Evolutionary conservation across 1,139 yeast species (phyloP), one percentile per base, ranked within the genome.

Genomic region (Magnusiomyces ingens): DNA sequence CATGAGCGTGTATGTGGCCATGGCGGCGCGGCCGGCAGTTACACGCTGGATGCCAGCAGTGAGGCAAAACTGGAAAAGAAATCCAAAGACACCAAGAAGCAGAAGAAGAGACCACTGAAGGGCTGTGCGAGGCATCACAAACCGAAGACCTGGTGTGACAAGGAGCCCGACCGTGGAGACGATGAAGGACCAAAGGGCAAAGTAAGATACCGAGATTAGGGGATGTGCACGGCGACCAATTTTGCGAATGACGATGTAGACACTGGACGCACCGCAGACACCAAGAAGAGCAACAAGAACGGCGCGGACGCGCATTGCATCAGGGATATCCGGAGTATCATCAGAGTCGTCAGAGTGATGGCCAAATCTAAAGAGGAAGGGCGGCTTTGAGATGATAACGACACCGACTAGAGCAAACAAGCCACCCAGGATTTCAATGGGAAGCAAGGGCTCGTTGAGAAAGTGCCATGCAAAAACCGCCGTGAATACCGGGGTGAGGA

Each of bases 31-130:
- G 1, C 90, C 82, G 0, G 96, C 95, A 53, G 77, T 77, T 58
- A 87, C 96, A 55, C 89, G 73, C 67, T 88, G 96, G 51, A 90
- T 78, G 0, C 96, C 97, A 2, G 89, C 82, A 0, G 97, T 87
- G 53, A 87, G 70, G 35, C 84, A 72, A 61, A 82, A 82, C 67
- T 90, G 96, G 82, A 85, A 85, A 53, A 83, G 69, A 67, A 90
- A 90, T 0, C 97, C 97, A 47, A 86, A 77, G 12, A 84, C 59
- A 1, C 96, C 96, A 58, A 88, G 76, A 35, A 78, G 67, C 1
- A 71, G 54, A 58, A 90, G 77, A 36, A 85, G 69, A 5, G 71
- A 60, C 94, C 95, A 85, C 64, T 88, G 93, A 59, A 73, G 72
- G 1, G 62, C 45, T 26, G 79, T 77, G 26, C 74, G 75, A 0